Base-by-base conservation (phyloP, 2,329 filamentous ascomycete genomes). In the Aspergillus brasiliensis region DNA sequence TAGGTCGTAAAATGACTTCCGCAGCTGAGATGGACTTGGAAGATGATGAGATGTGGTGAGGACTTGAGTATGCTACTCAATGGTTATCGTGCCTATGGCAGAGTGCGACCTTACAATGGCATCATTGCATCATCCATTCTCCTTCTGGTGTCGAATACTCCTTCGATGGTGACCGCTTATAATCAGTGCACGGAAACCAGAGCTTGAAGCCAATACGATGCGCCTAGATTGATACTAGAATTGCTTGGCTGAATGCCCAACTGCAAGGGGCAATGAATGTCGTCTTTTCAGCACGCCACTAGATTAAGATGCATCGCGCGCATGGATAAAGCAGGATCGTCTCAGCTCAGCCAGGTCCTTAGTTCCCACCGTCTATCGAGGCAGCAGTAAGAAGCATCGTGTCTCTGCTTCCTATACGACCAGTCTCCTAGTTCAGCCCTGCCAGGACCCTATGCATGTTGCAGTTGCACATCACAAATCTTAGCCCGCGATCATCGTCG, bases 1-100 rank as follows among this genome's bases (percentile, higher is more conserved):
- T 68, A 58, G 55, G 58, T 48, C 65, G 62, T 11, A 15, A 27
- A 31, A 59, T 47, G 51, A 59, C 59, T 11, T 67, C 66, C 23
- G 63, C 62, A 6, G 67, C 65, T 1, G 70, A 71, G 42, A 52
- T 61, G 37, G 70, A 70, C 11, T 69, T 62, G 8, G 65, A 69
- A 44, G 21, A 53, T n/a, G 67, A 68, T 13, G 60, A 65, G 40
- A 47, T 49, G 49, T n/a, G 48, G 47, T 55, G 47, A 52, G 48
- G 19, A 13, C 6, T 25, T n/a, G n/a, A 13, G 38, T 23, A 19
- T n/a, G 34, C 21, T 13, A 28, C 15, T 13, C 23, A 8, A n/a
- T 8, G 8, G 23, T 44, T 37, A 23, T 40, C 25, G 25, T 37
- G 5, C 23, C 10, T 53, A 19, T 40, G 31, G 51, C 40, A 3